A percentile compares a stretch with the other conserved stretches of the same genome.
phyloP scores from a whole-genome alignment of 2,329 filamentous ascomycete species.

The Xylariaceae sp. region DNA sequence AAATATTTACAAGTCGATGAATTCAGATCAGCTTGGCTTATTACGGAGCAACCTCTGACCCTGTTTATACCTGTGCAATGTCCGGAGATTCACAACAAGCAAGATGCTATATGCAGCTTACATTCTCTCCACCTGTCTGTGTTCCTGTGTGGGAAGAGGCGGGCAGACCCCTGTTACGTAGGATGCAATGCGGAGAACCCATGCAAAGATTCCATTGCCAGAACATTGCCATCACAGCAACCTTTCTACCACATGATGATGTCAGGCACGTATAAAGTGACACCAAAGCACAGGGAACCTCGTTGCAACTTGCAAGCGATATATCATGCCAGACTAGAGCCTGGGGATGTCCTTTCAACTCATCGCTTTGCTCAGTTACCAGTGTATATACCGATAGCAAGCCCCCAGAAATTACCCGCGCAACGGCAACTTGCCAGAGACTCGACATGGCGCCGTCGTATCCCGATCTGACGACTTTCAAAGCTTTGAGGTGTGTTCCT shows the following conservation, averaged over 20 bases:
- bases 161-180: background rate
- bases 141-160: too few relatives aligned
- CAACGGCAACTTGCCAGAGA: background rate
- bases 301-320: too few relatives aligned
- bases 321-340: background rate
- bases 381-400: background rate
- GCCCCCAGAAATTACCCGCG: background rate
- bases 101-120: too few relatives aligned
- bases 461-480: conserved; percentile 29
- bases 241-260: conserved; percentile 7
- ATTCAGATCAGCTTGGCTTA: too few relatives aligned
- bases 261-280: conserved; percentile 12
- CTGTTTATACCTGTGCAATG: too few relatives aligned
- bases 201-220: background rate
- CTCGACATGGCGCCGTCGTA: conserved; percentile 24
- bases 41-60: too few relatives aligned
- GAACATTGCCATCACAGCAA: too few relatives aligned
- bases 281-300: background rate
- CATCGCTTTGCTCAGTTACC: conserved; percentile 6
- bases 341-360: background rate
- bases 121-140: too few relatives aligned
- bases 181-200: background rate
- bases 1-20: too few relatives aligned
- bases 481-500: conserved; percentile 27
- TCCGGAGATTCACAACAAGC: too few relatives aligned